These are phyloP conservation scores for Euphrasia confusa DNA, from an alignment of 257 asterid genomes.

Conservation along the genomic window DNA sequence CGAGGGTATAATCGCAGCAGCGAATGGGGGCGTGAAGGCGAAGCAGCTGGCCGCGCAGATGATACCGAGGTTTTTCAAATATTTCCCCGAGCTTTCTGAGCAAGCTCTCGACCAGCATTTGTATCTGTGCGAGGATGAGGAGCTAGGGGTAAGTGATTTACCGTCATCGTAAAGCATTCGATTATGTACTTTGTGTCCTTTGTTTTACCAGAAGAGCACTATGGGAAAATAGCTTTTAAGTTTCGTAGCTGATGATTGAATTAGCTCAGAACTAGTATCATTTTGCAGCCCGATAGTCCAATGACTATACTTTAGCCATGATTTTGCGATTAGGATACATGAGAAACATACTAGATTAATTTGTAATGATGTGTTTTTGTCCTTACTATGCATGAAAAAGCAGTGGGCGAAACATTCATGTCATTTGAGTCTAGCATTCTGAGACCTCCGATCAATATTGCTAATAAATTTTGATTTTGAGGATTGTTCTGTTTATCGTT, in stretches of 20 bases:
- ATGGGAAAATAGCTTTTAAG: background rate
- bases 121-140: conserved; percentile 75
- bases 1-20: conserved; percentile 78
- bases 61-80: conserved; percentile 82
- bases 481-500: conserved; percentile 24
- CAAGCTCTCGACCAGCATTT: conserved; percentile 82
- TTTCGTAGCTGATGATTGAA: conserved; percentile 1
- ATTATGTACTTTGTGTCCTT: background rate
- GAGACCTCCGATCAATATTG: too few relatives aligned
- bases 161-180: background rate
- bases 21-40: conserved; percentile 75
- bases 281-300: background rate
- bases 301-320: background rate
- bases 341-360: background rate
- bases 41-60: conserved; percentile 90
- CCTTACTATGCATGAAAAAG: background rate
- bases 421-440: background rate
- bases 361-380: conserved; percentile 3
- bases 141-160: conserved; percentile 59
- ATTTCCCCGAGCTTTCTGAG: conserved; percentile 68
- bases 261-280: background rate
- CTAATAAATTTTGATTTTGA: background rate
- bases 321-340: conserved; percentile 1
- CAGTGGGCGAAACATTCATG: background rate
- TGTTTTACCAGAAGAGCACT: background rate